Evolutionary conservation across 2,329 filamentous ascomycete genomes (phyloP), one percentile per base, ranked within the genome.

Genomic region (Aaosphaeria pasadenensis): DNA sequence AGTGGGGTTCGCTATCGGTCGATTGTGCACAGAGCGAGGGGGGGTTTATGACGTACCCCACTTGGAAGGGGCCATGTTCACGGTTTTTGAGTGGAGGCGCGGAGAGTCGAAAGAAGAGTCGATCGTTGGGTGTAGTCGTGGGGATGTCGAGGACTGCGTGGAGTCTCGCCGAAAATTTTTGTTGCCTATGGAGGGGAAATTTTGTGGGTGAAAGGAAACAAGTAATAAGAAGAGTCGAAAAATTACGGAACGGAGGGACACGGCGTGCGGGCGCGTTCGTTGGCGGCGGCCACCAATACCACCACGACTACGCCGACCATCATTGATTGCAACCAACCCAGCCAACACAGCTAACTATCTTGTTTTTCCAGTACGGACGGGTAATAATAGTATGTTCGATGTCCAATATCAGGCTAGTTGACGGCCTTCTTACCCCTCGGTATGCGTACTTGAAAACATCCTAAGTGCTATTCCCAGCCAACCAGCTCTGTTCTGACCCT

Each of bases 1-100:
- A n/a, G n/a, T 36, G 33, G 48, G 45, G 39, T 36, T 9, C n/a
- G 33, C n/a, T 7, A n/a, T 28, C 17, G 9, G 39, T 24, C 9
- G 9, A 53, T 45, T 44, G 54, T 52, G 55, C 52, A 44, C 60
- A 57, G 55, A 53, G 51, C 49, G 44, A 44, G 35, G 13, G 42
- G 33, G 52, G 31, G 56, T 55, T 59, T 49, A 67, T 71, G 69
- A 71, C 69, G 64, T 71, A 71, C 69, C 69, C 69, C 69, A 71
- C 59, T 69, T 68, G 51, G 61, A 59, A 53, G 69, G 66, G 50
- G 69, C 63, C 69, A 71, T 71, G 47, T 42, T 61, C 59, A 55
- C 56, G 53, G 54, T 54, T n/a, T 17, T 11, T n/a, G 24, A 29
- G 9, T 30, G 28, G 41, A 29, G 30, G 39, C 3, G 39, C 39